Conservation (phyloP, 2,329 filamentous ascomycete genomes). For the Epichloe aotearoae region DNA sequence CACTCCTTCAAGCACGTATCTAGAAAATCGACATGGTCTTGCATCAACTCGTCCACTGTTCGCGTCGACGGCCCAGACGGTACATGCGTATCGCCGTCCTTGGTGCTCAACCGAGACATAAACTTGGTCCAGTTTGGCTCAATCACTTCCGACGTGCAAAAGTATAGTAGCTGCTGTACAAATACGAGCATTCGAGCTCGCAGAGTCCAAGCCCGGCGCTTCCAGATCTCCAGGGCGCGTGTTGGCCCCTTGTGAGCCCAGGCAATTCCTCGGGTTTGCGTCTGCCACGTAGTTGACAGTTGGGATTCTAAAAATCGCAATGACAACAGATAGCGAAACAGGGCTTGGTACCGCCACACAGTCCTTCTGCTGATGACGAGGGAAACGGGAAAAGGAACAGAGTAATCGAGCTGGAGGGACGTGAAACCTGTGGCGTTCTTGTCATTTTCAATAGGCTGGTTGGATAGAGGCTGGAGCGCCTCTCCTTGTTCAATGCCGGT, state of each 20-base stretch:
- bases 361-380: constrained; percentile 94
- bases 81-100: constrained; percentile 27
- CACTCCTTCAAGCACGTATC: constrained; percentile 98
- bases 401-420: constrained; percentile 85
- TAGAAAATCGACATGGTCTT: constrained; percentile 95
- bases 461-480: constrained; percentile 58
- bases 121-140: constrained; percentile 94
- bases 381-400: constrained; percentile 87
- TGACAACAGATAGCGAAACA: constrained; percentile 88
- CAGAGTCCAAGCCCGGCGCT: constrained; percentile 81
- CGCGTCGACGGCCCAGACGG: constrained; percentile 23
- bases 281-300: constrained; percentile 78
- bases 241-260: constrained; percentile 75
- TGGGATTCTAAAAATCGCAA: constrained; percentile 81
- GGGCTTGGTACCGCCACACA: constrained; percentile 87
- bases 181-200: constrained; percentile 93
- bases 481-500: constrained; percentile 89
- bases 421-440: constrained; percentile 85
- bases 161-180: constrained; percentile 91
- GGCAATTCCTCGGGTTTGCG: constrained; percentile 65
- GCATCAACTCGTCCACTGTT: constrained; percentile 96
- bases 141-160: constrained; percentile 92
- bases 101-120: constrained; percentile 69
- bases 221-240: constrained; percentile 74
- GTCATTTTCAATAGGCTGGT: constrained; percentile 59